phyloP scores from a whole-genome alignment of 345 rosid genomes.

The Gossypium mustelinum region DNA sequence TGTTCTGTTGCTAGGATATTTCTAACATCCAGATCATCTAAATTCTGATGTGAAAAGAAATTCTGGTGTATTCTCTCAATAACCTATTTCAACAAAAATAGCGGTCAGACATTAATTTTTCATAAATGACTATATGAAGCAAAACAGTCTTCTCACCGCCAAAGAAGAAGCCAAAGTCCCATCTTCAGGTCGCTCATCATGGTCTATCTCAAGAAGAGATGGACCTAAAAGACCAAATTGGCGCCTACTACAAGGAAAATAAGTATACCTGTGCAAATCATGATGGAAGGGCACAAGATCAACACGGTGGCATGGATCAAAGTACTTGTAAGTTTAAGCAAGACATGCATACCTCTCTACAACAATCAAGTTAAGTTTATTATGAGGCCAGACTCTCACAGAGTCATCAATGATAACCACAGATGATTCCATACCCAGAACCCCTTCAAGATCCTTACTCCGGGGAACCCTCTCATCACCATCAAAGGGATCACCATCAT shows the following conservation, averaged over 20 bases:
- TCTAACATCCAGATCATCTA: constrained; percentile 87
- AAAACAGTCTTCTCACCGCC: constrained; percentile 52
- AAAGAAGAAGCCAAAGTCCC: constrained; percentile 94
- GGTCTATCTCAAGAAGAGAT: constrained; percentile 97
- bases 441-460: constrained; percentile 98
- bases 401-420: constrained; percentile 97
- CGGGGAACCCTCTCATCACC: constrained; percentile 89
- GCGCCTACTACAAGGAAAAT: constrained; percentile 95
- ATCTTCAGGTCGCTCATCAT: constrained; percentile 92
- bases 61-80: constrained; percentile 74
- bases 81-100: constrained; percentile 45
- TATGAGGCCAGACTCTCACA: constrained; percentile 95
- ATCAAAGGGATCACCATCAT: constrained; percentile 78
- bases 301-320: constrained; percentile 4
- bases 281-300: constrained; percentile 5
- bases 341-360: constrained; percentile 70
- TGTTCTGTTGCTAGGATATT: constrained; percentile 84
- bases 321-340: constrained; percentile 2
- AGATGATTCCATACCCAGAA: constrained; percentile 94
- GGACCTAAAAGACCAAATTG: constrained; percentile 97
- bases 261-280: constrained; percentile 66
- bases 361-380: constrained; percentile 82
- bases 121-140: constrained; percentile 3
- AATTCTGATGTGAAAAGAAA: constrained; percentile 64
- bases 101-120: background rate